Evolutionary conservation across 768 basidiomycete genomes (phyloP), one percentile per base, ranked within the genome.

Genomic region (Termitomyces eurrhizus): DNA sequence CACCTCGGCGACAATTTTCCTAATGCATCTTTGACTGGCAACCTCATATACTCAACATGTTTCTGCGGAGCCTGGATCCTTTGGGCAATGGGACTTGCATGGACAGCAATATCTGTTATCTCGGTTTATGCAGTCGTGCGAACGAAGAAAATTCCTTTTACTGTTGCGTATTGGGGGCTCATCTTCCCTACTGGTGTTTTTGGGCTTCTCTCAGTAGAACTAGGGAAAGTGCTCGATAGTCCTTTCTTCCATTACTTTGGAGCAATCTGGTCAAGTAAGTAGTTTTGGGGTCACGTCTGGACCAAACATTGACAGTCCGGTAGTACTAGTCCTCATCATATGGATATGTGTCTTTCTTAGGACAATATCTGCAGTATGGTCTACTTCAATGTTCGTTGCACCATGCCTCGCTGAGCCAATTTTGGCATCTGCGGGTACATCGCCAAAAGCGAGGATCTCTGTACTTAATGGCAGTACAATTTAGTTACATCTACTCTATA

Each of bases 141-240:
- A 58, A 62, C 69, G 46, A 64, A 73, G n/a, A 64, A 66, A n/a
- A 59, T 83, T 6, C 73, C 74, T 0, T 84, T 85, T 62, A 71
- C 75, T 7, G 63, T 84, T 59, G 73, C 75, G 0, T 83, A 80
- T 66, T 85, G 83, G 83, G 84, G 82, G 5, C 72, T 79, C 18
- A 72, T 84, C 62, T 85, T 85, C 74, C 83, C 83, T 26, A 82
- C 79, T 67, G 83, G 76, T 6, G 81, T 82, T 4, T 83, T 79
- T 65, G 76, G 80, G 11, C 62, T 84, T 14, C 72, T 82, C 29
- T 79, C 79, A 0, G 76, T 84, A 16, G 76, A 83, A 63, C 70
- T 87, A 4, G 81, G 79, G 1, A 67, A 56, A 29, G 77, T 82
- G 18, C 70, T 86, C n/a, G 70, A 83, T 36, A 81, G 80, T 53